These are phyloP conservation scores for Cryptosporidium xiaoi DNA, from an alignment of 169 alveolate genomes.

Conservation along the genomic window DNA sequence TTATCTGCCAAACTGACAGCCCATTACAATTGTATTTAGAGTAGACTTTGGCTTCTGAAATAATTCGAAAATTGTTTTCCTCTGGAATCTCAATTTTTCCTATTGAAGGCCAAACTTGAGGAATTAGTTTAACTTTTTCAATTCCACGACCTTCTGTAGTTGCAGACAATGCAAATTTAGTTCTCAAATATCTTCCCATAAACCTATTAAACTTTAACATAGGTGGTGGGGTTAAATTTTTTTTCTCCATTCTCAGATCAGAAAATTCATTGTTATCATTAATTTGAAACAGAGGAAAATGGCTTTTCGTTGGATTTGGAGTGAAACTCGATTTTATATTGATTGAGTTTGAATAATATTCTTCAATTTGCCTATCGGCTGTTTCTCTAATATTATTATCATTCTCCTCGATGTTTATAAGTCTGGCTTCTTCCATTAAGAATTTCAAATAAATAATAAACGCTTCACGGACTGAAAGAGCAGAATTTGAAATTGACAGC, in stretches of 20 bases:
- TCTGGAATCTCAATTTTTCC: slow-evolving; percentile 23
- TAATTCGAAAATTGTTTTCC: slow-evolving; percentile 4
- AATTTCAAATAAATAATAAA: slow-evolving; percentile 7
- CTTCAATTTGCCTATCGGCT: slow-evolving; percentile 11
- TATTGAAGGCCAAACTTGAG: slow-evolving; percentile 53
- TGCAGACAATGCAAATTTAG: not conserved
- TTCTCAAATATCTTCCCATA: slow-evolving; percentile 51
- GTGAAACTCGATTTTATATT: slow-evolving; percentile 1
- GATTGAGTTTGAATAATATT: slow-evolving; percentile 14
- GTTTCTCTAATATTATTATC: slow-evolving; percentile 5
- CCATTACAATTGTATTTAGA: slow-evolving; percentile 50
- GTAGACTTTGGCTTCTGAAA: slow-evolving; percentile 22
- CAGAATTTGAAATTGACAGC: slow-evolving; percentile 13
- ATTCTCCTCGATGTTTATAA: not conserved
- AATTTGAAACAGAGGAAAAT: slow-evolving; percentile 47
- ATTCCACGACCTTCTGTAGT: not conserved
- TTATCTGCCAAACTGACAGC: slow-evolving; percentile 54
- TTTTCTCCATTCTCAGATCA: not conserved
- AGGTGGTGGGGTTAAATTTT: slow-evolving; percentile 6
- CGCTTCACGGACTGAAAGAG: not conserved
- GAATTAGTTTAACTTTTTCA: slow-evolving; percentile 9
- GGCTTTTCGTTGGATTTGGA: slow-evolving; percentile 18
- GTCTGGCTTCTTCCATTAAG: slow-evolving; percentile 31
- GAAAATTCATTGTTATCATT: not conserved
- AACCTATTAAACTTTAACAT: slow-evolving; percentile 43